Evolutionary conservation across 2,329 filamentous ascomycete species (phyloP).

Genomic region (Diaporthe sp.): DNA sequence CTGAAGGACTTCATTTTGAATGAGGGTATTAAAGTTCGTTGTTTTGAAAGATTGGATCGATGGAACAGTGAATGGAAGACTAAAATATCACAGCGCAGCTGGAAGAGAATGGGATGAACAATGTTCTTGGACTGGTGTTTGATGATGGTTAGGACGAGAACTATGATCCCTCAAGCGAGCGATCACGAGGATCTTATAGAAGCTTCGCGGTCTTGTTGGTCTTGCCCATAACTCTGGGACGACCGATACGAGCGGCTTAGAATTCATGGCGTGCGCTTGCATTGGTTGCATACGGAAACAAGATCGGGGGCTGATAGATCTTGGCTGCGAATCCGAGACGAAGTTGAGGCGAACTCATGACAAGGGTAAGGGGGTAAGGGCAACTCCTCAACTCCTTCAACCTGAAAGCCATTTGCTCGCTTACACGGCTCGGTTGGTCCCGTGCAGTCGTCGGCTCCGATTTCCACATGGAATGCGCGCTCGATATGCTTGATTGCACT

Average conservation of each 20-base stretch:
- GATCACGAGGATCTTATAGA: conserved; percentile 35
- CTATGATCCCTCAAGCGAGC: conserved; percentile 6
- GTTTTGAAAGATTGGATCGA: conserved; percentile 15
- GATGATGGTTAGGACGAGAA: conserved; percentile 1
- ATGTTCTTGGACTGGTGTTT: conserved; percentile 14
- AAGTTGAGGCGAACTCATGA: conserved; percentile 31
- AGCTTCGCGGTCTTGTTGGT: conserved; percentile 15
- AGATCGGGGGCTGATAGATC: conserved; percentile 26
- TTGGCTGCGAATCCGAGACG: conserved; percentile 28
- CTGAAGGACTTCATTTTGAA: conserved; percentile 47
- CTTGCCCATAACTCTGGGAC: not conserved
- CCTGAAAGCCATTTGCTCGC: conserved; percentile 23
- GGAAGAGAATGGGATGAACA: conserved; percentile 34
- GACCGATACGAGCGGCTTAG: not conserved
- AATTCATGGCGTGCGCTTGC: conserved; percentile 9
- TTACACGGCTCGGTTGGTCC: conserved; percentile 24
- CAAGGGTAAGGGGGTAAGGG: conserved; percentile 17
- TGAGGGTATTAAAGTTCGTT: conserved; percentile 37
- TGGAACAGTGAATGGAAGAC: conserved; percentile 35
- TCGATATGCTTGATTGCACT: conserved; percentile 9
- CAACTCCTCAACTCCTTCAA: conserved; percentile 9
- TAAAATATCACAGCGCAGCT: conserved; percentile 40
- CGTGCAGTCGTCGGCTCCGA: conserved; percentile 1
- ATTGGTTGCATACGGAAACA: conserved; percentile 21
- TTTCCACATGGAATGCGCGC: conserved; percentile 1